A percentile compares a stretch with the other conserved stretches of the same genome.
Evolutionary conservation across 257 asterid species (phyloP).

Genomic region (Salvia miltiorrhiza): DNA sequence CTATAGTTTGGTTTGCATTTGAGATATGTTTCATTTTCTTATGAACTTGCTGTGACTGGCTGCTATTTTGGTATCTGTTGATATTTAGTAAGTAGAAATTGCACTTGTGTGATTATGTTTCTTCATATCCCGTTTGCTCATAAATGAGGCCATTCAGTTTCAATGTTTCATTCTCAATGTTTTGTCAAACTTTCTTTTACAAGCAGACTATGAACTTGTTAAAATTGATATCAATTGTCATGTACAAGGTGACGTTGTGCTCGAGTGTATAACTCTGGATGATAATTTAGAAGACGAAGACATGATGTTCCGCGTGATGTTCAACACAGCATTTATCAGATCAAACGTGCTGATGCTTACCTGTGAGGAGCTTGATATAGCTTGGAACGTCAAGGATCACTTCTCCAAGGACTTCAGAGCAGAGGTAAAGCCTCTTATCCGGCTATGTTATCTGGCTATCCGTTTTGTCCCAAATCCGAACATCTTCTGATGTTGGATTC

Average conservation of each 20-base stretch:
- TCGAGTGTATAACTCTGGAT: slow-evolving; percentile 58
- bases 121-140: too few species aligned
- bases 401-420: slow-evolving; percentile 57
- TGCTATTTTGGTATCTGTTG: too few species aligned
- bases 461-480: neutral
- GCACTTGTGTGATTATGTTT: too few species aligned
- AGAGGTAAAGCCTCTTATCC: too few species aligned
- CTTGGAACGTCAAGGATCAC: slow-evolving; percentile 47
- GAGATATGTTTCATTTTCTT: too few species aligned
- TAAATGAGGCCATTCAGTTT: too few species aligned
- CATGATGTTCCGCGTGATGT: slow-evolving; percentile 65
- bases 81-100: too few species aligned
- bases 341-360: slow-evolving; percentile 52
- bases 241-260: slow-evolving; percentile 72
- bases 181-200: slow-evolving; percentile 24
- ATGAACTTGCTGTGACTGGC: too few species aligned
- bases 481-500: slow-evolving; percentile 14
- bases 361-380: slow-evolving; percentile 48
- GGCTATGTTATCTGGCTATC: slow-evolving; percentile 4
- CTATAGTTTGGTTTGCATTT: too few species aligned
- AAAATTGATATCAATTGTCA: slow-evolving; percentile 65
- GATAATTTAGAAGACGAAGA: slow-evolving; percentile 40
- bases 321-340: slow-evolving; percentile 63
- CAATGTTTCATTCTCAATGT: too few species aligned
- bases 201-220: slow-evolving; percentile 56